Evolutionary conservation across 2,329 filamentous ascomycete genomes (phyloP).

Genomic region (Fusarium agapanthi): DNA sequence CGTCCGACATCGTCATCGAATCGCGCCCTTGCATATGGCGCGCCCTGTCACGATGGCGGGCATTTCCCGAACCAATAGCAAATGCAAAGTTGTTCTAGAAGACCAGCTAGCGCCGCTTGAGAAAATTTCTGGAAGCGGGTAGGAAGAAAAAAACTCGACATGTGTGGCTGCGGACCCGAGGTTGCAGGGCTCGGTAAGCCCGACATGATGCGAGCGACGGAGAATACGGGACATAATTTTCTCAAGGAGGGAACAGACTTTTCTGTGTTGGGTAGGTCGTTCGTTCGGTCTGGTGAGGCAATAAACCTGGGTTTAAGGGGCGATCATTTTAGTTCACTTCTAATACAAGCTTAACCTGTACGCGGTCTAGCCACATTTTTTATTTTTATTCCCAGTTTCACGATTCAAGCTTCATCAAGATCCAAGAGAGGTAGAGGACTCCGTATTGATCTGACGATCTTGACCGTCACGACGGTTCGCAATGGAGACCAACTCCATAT

Average conservation of each 20-base stretch:
- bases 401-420: neutral
- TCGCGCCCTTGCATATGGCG: neutral
- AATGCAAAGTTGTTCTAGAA: conserved; percentile 13
- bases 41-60: neutral
- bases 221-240: neutral
- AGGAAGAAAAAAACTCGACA: neutral
- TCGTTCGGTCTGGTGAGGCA: neutral
- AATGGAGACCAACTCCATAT: conserved; percentile 15
- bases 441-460: neutral
- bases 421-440: neutral
- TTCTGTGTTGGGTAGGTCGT: conserved; percentile 18
- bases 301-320: conserved; percentile 7
- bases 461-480: neutral
- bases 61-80: neutral
- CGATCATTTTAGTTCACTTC: conserved; percentile 17
- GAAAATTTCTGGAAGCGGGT: conserved; percentile 4
- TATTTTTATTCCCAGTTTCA: neutral
- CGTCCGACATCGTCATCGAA: neutral
- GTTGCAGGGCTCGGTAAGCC: conserved; percentile 22
- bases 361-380: neutral
- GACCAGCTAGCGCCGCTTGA: neutral
- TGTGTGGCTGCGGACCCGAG: conserved; percentile 17
- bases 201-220: conserved; percentile 21
- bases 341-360: conserved; percentile 10
- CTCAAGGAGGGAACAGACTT: neutral